phyloP scores from a whole-genome alignment of 306 rosid genomes.

The Trichosanthes truncata region DNA sequence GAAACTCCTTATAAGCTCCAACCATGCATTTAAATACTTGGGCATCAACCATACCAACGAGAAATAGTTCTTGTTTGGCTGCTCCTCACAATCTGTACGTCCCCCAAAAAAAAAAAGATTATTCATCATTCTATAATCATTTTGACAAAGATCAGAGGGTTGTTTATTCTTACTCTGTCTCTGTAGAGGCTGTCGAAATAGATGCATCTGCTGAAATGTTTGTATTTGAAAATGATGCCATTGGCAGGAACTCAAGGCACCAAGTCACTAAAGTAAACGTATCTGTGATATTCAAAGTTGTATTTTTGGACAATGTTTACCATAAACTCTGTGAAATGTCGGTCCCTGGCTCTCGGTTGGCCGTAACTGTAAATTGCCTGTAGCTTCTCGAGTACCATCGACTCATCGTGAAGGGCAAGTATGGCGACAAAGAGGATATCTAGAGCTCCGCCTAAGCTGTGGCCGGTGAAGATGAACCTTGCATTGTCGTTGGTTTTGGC shows the following conservation, averaged over 20 bases:
- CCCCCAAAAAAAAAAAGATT: too few species aligned
- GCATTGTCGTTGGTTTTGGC: conserved; percentile 35
- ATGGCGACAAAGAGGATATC: conserved; percentile 50
- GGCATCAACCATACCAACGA: conserved; percentile 44
- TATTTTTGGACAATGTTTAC: conserved; percentile 26
- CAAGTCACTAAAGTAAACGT: conserved; percentile 44
- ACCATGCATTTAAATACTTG: conserved; percentile 32
- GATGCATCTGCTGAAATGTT: conserved; percentile 37
- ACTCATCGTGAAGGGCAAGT: conserved; percentile 48
- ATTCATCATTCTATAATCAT: too few species aligned
- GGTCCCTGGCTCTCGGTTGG: conserved; percentile 67
- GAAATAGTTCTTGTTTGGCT: conserved; percentile 79
- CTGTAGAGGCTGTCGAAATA: conserved; percentile 48
- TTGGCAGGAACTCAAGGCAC: conserved; percentile 62
- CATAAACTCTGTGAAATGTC: conserved; percentile 47
- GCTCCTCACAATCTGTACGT: conserved; percentile 52
- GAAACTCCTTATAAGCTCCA: conserved; percentile 63
- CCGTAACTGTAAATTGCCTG: conserved; percentile 71
- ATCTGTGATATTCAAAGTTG: conserved; percentile 41
- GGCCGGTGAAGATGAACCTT: conserved; percentile 62
- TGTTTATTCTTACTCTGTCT: conserved; percentile 34
- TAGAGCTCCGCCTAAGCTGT: conserved; percentile 74
- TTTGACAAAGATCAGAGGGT: not conserved
- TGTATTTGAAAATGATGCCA: conserved; percentile 55
- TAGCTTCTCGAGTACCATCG: conserved; percentile 40